Base-by-base conservation (phyloP, 371 early-diverging fungal genomes). In the Apophysomyces variabilis region DNA sequence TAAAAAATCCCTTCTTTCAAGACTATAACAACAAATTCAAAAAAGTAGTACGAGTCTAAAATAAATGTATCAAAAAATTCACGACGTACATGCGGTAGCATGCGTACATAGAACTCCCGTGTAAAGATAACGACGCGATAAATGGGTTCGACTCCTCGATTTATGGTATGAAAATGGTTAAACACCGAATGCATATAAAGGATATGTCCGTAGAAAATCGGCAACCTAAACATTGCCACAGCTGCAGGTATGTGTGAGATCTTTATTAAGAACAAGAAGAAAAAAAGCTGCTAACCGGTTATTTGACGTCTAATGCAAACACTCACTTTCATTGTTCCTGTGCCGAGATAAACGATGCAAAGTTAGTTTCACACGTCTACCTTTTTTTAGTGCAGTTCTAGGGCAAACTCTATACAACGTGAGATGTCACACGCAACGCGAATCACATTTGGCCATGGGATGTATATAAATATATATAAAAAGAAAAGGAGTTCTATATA, bases 251-350 rank as follows among this genome's bases (percentile, higher is more conserved):
- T 4, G 41, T 50, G 54, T 26, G 7, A 18, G 5, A 18, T 50
- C 8, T n/a, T 47, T 47, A 47, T 18, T 47, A 50, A n/a, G 54
- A 50, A 50, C 21, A 50, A 50, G 54, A 21, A 50, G 21, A 26
- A 21, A 50, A 21, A 50, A 50, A 21, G 21, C 16, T 11, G n/a
- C 21, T 50, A 21, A 9, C 21, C 21, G 21, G 9, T 50, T 50
- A 21, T 50, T 50, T 50, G 54, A 50, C 21, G 9, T 50, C 21
- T 21, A 13, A 21, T 21, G 21, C 21, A 50, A 50, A 21, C 54
- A 21, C 54, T 50, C 54, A 50, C 21, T 50, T 50, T 50, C 54
- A 50, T 50, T 50, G 54, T 50, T 50, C 54, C 21, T 11, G 5
- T 5, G 16, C 41, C 41, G 13, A 41, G 11, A 13, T 41, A 41